Percentiles rank a stretch among this genome's conserved stretches.
These are phyloP conservation scores for Stagonosporopsis vannaccii DNA, from an alignment of 2,329 filamentous ascomycete genomes.

Conservation along the genomic window DNA sequence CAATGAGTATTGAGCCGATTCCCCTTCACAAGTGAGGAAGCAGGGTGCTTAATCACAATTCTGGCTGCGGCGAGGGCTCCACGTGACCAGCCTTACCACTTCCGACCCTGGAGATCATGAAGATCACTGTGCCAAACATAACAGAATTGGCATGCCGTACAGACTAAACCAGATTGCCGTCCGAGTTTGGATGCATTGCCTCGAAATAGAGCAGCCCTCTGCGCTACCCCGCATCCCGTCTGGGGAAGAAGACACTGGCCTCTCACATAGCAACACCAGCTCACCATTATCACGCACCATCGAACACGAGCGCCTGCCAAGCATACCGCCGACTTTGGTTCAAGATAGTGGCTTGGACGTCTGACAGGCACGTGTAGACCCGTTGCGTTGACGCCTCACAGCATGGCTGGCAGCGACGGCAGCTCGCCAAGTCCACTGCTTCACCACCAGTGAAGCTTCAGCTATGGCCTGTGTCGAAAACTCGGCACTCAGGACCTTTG, in stretches of 20 bases:
- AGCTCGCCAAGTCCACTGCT: not conserved
- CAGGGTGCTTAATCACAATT: not conserved
- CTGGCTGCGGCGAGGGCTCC: not conserved
- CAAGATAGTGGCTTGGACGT: not conserved
- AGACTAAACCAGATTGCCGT: not conserved
- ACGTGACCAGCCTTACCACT: not conserved
- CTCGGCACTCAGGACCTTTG: not conserved
- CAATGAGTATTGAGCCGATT: not conserved
- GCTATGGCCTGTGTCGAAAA: not conserved
- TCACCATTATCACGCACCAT: not conserved
- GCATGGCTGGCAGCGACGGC: constrained; percentile 1
- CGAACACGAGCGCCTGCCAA: not conserved
- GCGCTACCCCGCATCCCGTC: constrained; percentile 5
- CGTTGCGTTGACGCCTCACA: not conserved
- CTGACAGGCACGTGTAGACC: not conserved
- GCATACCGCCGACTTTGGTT: not conserved
- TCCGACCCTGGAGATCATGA: not conserved
- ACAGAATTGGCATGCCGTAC: not conserved
- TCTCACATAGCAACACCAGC: not conserved
- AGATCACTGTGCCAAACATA: not conserved
- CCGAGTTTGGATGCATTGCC: not conserved
- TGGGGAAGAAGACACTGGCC: not conserved
- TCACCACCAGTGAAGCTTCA: not conserved
- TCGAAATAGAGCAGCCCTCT: not conserved
- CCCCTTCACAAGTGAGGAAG: not conserved